Evolutionary conservation across 768 basidiomycete genomes (phyloP).

Genomic region (Rhodotorula graminis): DNA sequence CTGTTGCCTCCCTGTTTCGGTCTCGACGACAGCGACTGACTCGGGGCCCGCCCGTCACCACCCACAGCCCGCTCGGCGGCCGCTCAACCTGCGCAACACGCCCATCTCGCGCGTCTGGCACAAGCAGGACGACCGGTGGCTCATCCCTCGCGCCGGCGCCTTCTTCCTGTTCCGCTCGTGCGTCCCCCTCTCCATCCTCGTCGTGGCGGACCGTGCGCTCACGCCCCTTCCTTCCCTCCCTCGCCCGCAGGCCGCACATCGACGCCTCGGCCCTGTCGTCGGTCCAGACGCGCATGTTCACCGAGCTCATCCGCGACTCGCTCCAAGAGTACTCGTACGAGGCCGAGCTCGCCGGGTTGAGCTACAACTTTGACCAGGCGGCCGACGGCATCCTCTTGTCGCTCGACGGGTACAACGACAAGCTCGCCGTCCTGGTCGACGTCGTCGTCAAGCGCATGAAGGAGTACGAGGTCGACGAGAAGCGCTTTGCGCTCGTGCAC

Average conservation of each 20-base stretch:
- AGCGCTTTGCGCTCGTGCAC: conserved; percentile 72
- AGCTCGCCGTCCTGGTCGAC: conserved; percentile 65
- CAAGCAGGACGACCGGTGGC: conserved; percentile 95
- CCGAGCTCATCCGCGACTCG: conserved; percentile 79
- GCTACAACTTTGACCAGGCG: conserved; percentile 63
- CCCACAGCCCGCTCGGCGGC: conserved; percentile 56
- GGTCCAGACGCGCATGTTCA: conserved; percentile 71
- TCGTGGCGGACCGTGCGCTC: background rate
- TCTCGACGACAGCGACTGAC: background rate
- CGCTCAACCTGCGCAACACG: conserved; percentile 51
- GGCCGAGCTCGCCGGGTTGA: conserved; percentile 82
- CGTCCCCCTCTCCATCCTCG: conserved; percentile 28
- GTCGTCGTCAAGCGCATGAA: conserved; percentile 67
- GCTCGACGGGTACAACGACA: conserved; percentile 86
- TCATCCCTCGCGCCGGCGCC: conserved; percentile 82
- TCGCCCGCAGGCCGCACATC: conserved; percentile 46
- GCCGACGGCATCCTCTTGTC: conserved; percentile 64
- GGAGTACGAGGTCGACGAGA: conserved; percentile 60
- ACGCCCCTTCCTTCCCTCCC: background rate
- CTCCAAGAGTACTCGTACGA: conserved; percentile 87
- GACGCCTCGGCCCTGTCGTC: conserved; percentile 59
- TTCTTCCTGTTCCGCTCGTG: conserved; percentile 72
- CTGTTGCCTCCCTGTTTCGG: background rate
- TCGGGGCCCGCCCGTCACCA: background rate
- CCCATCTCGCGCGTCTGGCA: conserved; percentile 76